Evolutionary conservation across 495 filamentous ascomycete genomes (phyloP), one percentile per base, ranked within the genome.

Genomic region (Neurospora africana): DNA sequence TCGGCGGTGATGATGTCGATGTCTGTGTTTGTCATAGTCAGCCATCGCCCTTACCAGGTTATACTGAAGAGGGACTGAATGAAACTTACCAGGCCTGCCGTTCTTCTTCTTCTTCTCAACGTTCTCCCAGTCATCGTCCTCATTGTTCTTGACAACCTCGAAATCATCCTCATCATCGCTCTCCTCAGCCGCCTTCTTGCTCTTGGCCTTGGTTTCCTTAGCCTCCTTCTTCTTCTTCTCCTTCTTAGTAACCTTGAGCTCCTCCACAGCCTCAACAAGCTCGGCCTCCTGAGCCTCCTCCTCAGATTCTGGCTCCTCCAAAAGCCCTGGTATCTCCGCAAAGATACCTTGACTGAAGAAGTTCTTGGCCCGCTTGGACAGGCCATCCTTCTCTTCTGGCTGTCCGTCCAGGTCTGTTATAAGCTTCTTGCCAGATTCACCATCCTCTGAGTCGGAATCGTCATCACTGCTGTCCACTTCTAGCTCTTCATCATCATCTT

Each of bases 1-100:
- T 99, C 96, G 23, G 94, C 95, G 10, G 95, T 99, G 76, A 98
- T 95, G 76, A 99, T 98, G 80, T 98, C 92, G 83, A 99, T 98
- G 74, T 97, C 93, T 89, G 81, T 70, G 75, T n/a, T 33, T 69
- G 44, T 33, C 53, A 30, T 61, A 19, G 75, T 84, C 81, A 81
- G 83, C 23, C 37, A 68, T 2, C 15, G n/a, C 36, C 67, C n/a
- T 21, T 71, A 71, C 72, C 77, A 69, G 72, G 69, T 43, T 53
- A 72, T 69, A 21, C 9, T 19, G 15, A 27, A 69, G 30, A 21
- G 27, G 35, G 37, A n/a, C 15, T 30, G 11, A 40, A n/a, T 33
- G 9, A 68, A 47, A 81, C 84, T 82, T 88, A 93, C 91, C 88
- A 61, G 90, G 84, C 75, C 86, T 88, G 67, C 91, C 90, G 78